Evolutionary conservation across 495 filamentous ascomycete species (phyloP), one percentile per base, ranked within the genome.

Genomic region (Penicillium diatomitis): DNA sequence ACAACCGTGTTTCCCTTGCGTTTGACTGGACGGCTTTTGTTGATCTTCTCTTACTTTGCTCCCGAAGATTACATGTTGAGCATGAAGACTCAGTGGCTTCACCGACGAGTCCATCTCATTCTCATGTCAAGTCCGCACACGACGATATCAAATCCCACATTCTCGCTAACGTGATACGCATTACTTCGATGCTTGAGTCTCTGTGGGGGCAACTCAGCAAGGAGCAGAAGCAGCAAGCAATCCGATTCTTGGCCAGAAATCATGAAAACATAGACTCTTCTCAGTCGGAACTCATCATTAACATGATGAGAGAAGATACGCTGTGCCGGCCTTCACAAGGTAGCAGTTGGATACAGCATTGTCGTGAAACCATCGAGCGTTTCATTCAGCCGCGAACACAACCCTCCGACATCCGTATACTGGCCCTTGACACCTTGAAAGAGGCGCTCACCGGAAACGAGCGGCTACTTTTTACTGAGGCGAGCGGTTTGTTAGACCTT

Each of bases 321-420:
- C 81, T 81, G 47, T 87, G 85, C 52, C 84, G 81, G 48, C 88
- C 87, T 12, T 47, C 45, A 28, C 87, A 82, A 4, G 81, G 82
- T 58, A 61, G 68, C 9, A 62, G 77, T 6, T 95, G 87, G 84
- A 69, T 83, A 32, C 66, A 68, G 4, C 83, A 87, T 51, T 76
- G 83, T 28, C 74, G 65, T 28, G 67, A 74, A 6, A 67, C 92
- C 2, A 68, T 89, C 42, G 70, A 78, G 29, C 72, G 77, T 8
- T 84, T 95, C 53, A 78, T 90, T 44, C 76, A 74, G 34, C 75
- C 85, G 53, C 74, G 70, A 8, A 73, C 61, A 44, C 81, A 88
- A 41, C 73, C 81, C 28, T 75, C 82, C 2, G 73, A 81, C 36
- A 78, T 88, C 48, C 83, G 89, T 10, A 69, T 87, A 8, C 70